Evolutionary conservation across 2,329 filamentous ascomycete genomes (phyloP), one percentile per base, ranked within the genome.

Genomic region (Ambrosiella xylebori): DNA sequence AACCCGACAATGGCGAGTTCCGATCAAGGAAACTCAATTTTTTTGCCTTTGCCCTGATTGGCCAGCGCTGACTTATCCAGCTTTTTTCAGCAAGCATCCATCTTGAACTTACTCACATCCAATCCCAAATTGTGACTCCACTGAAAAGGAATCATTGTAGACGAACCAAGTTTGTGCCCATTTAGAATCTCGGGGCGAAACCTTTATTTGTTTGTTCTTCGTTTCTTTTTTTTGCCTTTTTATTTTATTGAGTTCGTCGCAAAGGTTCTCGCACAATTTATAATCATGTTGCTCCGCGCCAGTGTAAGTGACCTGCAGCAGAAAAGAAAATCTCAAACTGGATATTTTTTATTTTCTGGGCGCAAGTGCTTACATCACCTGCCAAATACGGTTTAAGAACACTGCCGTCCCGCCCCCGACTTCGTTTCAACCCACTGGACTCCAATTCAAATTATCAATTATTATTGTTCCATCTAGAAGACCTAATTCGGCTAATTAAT

Each of bases 291-390:
- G 50, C 59, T 56, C 35, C 59, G 59, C 51, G 47, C 56, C 56
- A 61, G 56, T 53, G 59, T 61, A 61, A 61, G 59, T 58, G 7
- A n/a, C n/a, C 15, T 54, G 27, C 17, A 53, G n/a, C 38, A 53
- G 35, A 17, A n/a, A 9, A 38, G n/a, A n/a, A n/a, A 38, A 53
- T 35, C 13, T 51, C n/a, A 53, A n/a, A 9, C 15, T 38, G 17
- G 17, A n/a, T 53, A 12, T 13, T n/a, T 38, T 53, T 53, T 36
- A 15, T 38, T n/a, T 37, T 15, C 37, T 53, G 27, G 12, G 35
- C 13, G 51, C 17, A 38, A 13, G n/a, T 38, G 52, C 11, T 17
- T 19, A 12, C 15, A 17, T 36, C 15, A 59, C 57, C 52, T 59
- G 57, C 57, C 52, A 41, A 55, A 56, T 55, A 36, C 15, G 53